Conservation (phyloP, 352 stramenopile genomes). For the Globisporangium acanthophoron region DNA sequence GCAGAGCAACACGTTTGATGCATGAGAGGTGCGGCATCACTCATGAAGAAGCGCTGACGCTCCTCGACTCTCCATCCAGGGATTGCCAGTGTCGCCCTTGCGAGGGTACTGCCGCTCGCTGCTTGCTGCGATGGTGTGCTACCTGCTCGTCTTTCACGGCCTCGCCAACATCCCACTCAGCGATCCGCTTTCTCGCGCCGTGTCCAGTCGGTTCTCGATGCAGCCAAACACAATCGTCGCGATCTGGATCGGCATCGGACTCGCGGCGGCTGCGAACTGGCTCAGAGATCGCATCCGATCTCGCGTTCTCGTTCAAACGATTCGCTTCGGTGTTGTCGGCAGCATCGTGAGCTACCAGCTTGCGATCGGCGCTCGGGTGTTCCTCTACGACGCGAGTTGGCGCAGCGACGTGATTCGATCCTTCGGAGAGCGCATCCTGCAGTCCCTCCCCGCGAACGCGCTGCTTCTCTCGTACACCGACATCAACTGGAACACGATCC, state of each 20-base stretch:
- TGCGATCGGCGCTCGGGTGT: conserved; percentile 5
- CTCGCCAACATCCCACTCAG: conserved; percentile 90
- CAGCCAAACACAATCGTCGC: conserved; percentile 88
- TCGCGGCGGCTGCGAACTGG: conserved; percentile 19
- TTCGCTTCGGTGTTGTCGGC: conserved; percentile 15
- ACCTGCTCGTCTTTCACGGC: conserved; percentile 89
- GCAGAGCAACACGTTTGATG: not conserved
- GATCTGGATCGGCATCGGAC: conserved; percentile 71
- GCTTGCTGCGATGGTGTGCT: conserved; percentile 53
- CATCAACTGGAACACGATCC: conserved; percentile 79
- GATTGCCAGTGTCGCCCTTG: not conserved
- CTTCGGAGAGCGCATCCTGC: conserved; percentile 38
- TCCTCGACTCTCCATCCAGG: not conserved
- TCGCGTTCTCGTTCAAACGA: not conserved
- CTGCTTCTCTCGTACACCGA: conserved; percentile 79
- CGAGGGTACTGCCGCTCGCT: conserved; percentile 21
- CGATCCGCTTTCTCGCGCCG: conserved; percentile 78
- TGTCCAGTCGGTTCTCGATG: conserved; percentile 89
- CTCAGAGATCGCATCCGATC: conserved; percentile 1
- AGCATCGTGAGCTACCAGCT: conserved; percentile 10
- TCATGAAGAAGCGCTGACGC: not conserved
- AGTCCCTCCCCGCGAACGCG: conserved; percentile 29
- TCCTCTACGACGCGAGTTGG: not conserved
- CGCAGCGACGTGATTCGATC: conserved; percentile 26
- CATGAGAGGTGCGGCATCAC: no score